Base-by-base conservation (phyloP, 2,329 filamentous ascomycete species). In the Penicillium vulpinum region DNA sequence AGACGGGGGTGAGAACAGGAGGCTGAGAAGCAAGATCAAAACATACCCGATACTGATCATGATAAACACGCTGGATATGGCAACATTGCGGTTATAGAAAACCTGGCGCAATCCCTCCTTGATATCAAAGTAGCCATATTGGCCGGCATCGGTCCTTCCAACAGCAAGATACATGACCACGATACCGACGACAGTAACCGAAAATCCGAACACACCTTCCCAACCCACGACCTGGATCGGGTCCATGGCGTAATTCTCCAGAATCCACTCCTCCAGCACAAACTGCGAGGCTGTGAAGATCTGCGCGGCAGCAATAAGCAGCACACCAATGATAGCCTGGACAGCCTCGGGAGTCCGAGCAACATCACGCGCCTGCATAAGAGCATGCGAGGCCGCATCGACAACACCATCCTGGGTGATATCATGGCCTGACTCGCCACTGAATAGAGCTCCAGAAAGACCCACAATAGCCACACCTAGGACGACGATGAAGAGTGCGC, bases 271-370 rank as follows among this genome's bases (percentile, higher is more conserved):
- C 75, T 99, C 94, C 3, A 96, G 78, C 24, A 97, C 94, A 68
- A 97, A 99, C 74, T 99, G 94, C 1, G 91, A 91, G 0, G 94
- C 94, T 0, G 94, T 97, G 73, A 99, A 97, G 70, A 99, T 89
- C 77, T 99, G 94, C 1, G 93, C 94, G 3, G 89, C 89, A 4
- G 94, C 94, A 71, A 99, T 97, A 55, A 97, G 81, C 22, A 94
- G 78, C 16, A 99, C 89, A 28, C 94, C 94, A 29, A 97, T 78
- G 51, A 96, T 77, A 0, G 91, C 91, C 63, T 85, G 80, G 2
- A 89, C 75, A 8, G 90, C 84, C 49, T 83, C 81, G 0, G 84
- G 80, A 3, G 80, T 77, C 39, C 75, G 72, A 0, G 79, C 76
- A 31, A 77, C 69, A 15, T 72, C 69, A 11, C 75, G 69, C 13